phyloP scores from a whole-genome alignment of 2,329 filamentous ascomycete species.

The Calonectria pseudoturangicola region DNA sequence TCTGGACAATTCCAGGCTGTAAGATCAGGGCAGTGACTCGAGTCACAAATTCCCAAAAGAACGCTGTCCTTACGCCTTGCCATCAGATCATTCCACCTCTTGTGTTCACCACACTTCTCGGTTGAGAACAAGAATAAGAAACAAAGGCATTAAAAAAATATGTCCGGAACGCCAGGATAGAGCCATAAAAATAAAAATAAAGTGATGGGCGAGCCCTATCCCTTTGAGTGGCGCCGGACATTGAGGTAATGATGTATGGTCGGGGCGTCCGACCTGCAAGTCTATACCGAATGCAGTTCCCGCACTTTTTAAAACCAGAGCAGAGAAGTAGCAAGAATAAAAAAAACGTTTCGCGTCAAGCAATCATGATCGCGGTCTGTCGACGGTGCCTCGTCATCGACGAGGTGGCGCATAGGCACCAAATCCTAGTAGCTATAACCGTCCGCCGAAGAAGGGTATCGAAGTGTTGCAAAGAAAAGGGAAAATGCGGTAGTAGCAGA shows the following conservation, averaged over 20 bases:
- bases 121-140: slow-evolving; percentile 42
- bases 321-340: slow-evolving; percentile 47
- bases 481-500: slow-evolving; percentile 50
- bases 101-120: slow-evolving; percentile 43
- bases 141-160: slow-evolving; percentile 51
- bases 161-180: slow-evolving; percentile 55
- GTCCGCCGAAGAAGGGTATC: slow-evolving; percentile 59
- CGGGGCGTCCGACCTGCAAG: slow-evolving; percentile 49
- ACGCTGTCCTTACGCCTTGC: slow-evolving; percentile 43
- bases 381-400: slow-evolving; percentile 29
- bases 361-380: slow-evolving; percentile 43
- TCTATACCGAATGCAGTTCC: slow-evolving; percentile 53
- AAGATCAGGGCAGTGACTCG: slow-evolving; percentile 46
- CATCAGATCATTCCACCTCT: slow-evolving; percentile 49
- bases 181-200: slow-evolving; percentile 52
- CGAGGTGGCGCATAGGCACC: slow-evolving; percentile 36
- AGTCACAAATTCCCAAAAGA: slow-evolving; percentile 27
- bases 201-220: slow-evolving; percentile 53
- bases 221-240: slow-evolving; percentile 51
- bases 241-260: slow-evolving; percentile 45
- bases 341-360: slow-evolving; percentile 52
- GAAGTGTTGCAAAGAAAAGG: slow-evolving; percentile 52
- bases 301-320: slow-evolving; percentile 48
- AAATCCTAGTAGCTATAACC: slow-evolving; percentile 50
- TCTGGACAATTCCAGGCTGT: slow-evolving; percentile 21